phyloP scores from a whole-genome alignment of 2,329 filamentous ascomycete genomes.

The Penicillium sp. region DNA sequence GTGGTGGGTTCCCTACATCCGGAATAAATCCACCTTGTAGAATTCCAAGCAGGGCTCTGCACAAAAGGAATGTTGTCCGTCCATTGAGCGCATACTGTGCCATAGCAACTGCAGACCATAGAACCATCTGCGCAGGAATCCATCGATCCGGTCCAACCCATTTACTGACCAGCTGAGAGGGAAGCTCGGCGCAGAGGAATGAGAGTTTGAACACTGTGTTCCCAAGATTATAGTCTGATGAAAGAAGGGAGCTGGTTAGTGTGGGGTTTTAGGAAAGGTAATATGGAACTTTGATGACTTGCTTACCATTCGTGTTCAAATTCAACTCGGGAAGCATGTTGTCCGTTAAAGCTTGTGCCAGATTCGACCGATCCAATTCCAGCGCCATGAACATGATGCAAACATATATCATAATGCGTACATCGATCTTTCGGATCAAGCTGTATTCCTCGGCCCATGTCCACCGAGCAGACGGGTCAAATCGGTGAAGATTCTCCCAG shows the following conservation, averaged over 20 bases:
- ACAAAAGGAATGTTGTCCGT: constrained; percentile 38
- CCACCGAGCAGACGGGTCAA: constrained; percentile 28
- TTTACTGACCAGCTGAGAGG: constrained; percentile 57
- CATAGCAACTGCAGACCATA: constrained; percentile 51
- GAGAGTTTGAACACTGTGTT: constrained; percentile 56
- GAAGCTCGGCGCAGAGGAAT: constrained; percentile 56
- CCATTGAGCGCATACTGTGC: constrained; percentile 48
- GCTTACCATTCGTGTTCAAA: constrained; percentile 30
- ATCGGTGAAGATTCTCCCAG: constrained; percentile 41
- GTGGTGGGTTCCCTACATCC: constrained; percentile 42
- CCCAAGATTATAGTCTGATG: constrained; percentile 53
- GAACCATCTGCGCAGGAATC: constrained; percentile 54
- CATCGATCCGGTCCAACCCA: constrained; percentile 55
- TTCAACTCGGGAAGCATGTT: constrained; percentile 50
- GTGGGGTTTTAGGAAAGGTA: too few species aligned
- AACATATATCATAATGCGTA: constrained; percentile 25
- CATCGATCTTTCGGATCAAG: constrained; percentile 21
- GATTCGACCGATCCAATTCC: constrained; percentile 59
- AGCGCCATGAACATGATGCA: constrained; percentile 61
- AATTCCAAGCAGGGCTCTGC: constrained; percentile 42
- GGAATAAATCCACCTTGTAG: constrained; percentile 59
- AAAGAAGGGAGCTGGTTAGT: constrained; percentile 49
- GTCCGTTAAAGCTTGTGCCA: constrained; percentile 57
- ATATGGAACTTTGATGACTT: constrained; percentile 7
- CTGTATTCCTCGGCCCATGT: constrained; percentile 24